These are phyloP conservation scores for Neonectria neomacrospora DNA, from an alignment of 2,329 filamentous ascomycete genomes.

Conservation along the genomic window DNA sequence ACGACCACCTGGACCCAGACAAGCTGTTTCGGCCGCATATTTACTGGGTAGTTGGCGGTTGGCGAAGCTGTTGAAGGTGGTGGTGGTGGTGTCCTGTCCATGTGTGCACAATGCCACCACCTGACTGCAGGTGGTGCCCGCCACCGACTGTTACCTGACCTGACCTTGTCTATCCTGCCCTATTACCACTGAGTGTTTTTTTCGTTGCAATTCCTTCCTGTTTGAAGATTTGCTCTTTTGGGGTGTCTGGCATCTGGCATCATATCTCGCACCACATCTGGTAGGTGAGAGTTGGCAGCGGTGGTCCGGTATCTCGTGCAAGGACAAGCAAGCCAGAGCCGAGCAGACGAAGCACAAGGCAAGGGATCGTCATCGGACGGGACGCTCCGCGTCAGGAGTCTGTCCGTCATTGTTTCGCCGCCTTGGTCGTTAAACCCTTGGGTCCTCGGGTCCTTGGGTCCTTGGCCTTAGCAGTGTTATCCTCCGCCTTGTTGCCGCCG, in stretches of 20 bases:
- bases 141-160: conserved; percentile 17
- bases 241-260: not conserved
- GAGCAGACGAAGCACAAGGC: conserved; percentile 12
- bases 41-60: conserved; percentile 1
- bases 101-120: conserved; percentile 22
- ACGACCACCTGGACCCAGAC: not conserved
- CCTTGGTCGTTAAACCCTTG: not conserved
- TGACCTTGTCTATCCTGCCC: conserved; percentile 4
- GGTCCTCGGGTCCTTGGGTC: not conserved
- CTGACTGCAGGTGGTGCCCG: conserved; percentile 24
- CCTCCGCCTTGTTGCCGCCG: conserved; percentile 7
- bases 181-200: conserved; percentile 1
- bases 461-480: not conserved
- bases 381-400: conserved; percentile 21
- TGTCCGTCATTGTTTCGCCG: conserved; percentile 15
- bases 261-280: conserved; percentile 5
- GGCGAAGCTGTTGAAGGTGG: conserved; percentile 1
- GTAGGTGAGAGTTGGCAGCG: conserved; percentile 1
- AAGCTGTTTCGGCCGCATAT: not conserved
- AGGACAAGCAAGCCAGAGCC: not conserved
- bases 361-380: conserved; percentile 18
- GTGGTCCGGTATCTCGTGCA: not conserved
- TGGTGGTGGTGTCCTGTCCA: conserved; percentile 21
- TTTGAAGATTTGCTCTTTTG: not conserved
- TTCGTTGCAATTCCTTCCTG: not conserved